Conservation (phyloP, 352 stramenopile genomes). For the Phytophthora chlamydospora region DNA sequence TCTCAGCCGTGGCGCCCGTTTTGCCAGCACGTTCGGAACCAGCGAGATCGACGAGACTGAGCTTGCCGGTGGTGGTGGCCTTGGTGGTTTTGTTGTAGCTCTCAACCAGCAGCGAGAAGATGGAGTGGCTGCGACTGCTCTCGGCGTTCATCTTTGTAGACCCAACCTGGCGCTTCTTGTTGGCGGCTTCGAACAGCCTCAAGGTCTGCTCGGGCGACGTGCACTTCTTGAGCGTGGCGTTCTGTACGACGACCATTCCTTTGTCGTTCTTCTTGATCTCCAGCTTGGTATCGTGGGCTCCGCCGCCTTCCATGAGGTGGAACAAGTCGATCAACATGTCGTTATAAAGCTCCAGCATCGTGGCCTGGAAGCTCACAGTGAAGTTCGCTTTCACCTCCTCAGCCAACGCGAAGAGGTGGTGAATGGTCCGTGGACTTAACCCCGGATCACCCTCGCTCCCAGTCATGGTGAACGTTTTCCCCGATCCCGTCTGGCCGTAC, state of each 20-base stretch:
- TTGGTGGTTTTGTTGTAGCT: conserved; percentile 92
- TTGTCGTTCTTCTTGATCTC: conserved; percentile 95
- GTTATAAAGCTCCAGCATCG: conserved; percentile 95
- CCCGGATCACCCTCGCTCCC: conserved; percentile 72
- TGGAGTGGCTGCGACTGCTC: conserved; percentile 89
- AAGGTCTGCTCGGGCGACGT: conserved; percentile 77
- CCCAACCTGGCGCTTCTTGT: conserved; percentile 89
- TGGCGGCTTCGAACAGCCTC: conserved; percentile 86
- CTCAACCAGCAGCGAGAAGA: conserved; percentile 90
- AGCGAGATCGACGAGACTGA: conserved; percentile 89
- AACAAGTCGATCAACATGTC: conserved; percentile 92
- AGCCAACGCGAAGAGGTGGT: conserved; percentile 83
- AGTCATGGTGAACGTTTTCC: conserved; percentile 91
- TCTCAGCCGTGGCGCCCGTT: conserved; percentile 83
- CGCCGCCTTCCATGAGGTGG: conserved; percentile 71
- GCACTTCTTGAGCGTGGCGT: conserved; percentile 81
- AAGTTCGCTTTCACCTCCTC: conserved; percentile 59
- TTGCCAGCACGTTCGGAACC: conserved; percentile 90
- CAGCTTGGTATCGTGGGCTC: conserved; percentile 72
- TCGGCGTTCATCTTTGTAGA: conserved; percentile 95
- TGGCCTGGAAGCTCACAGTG: conserved; percentile 77
- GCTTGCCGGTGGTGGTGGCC: conserved; percentile 76
- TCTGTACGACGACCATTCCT: conserved; percentile 92
- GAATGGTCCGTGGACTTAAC: conserved; percentile 87
- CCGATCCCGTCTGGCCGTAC: conserved; percentile 96